phyloP scores from a whole-genome alignment of 2,329 filamentous ascomycete species.

The Keithomyces neogunnii region DNA sequence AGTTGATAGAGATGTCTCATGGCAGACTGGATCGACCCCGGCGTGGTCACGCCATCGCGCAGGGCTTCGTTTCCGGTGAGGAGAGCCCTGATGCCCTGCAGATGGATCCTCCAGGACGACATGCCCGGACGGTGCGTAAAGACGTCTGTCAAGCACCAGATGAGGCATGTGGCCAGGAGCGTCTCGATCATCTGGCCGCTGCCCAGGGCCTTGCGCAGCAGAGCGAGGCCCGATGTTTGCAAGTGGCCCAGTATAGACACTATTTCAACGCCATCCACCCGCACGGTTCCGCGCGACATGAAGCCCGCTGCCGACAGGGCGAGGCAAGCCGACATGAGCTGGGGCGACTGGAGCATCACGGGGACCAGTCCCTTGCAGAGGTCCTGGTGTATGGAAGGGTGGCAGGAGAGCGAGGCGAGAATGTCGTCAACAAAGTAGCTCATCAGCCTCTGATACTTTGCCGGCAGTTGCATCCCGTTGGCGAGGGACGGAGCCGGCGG shows the following conservation, averaged over 20 bases:
- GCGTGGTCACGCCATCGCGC: neutral
- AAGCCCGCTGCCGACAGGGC: slow-evolving; percentile 17
- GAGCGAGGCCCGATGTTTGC: slow-evolving; percentile 14
- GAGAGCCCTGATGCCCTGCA: slow-evolving; percentile 17
- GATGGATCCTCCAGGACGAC: slow-evolving; percentile 16
- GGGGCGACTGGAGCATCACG: slow-evolving; percentile 16
- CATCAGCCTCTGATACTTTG: slow-evolving; percentile 13
- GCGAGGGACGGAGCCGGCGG: slow-evolving; percentile 13
- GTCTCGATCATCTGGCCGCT: slow-evolving; percentile 15
- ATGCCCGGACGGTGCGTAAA: slow-evolving; percentile 15
- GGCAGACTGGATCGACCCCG: slow-evolving; percentile 8
- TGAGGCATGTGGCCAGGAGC: slow-evolving; percentile 18
- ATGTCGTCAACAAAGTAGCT: slow-evolving; percentile 17
- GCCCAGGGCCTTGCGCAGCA: slow-evolving; percentile 14
- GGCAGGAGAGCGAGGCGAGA: slow-evolving; percentile 17
- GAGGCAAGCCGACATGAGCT: slow-evolving; percentile 18
- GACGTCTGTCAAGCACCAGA: slow-evolving; percentile 20
- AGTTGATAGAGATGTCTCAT: slow-evolving; percentile 20
- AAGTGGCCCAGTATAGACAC: slow-evolving; percentile 14
- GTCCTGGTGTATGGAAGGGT: slow-evolving; percentile 17
- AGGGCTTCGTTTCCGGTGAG: slow-evolving; percentile 7
- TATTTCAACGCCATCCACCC: slow-evolving; percentile 15
- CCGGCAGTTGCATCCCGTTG: slow-evolving; percentile 15
- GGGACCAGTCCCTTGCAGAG: slow-evolving; percentile 17
- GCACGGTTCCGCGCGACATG: slow-evolving; percentile 13